These are phyloP conservation scores for Rubia yunnanensis DNA, from an alignment of 257 asterid genomes.

Conservation along the genomic window DNA sequence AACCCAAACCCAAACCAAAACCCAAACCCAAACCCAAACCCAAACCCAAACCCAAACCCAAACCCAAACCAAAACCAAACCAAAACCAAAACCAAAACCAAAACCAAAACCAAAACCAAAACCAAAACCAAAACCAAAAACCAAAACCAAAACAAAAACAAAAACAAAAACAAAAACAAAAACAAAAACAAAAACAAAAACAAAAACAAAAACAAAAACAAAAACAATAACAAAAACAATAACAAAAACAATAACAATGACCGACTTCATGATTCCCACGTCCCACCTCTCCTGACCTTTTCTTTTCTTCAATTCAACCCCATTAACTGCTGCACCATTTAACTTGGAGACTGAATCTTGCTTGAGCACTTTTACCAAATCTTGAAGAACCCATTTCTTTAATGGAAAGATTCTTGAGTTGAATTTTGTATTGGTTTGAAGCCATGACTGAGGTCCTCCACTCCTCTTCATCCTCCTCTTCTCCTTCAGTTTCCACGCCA, in stretches of 20 bases:
- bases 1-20: too few species aligned
- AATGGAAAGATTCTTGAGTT: conserved; percentile 10
- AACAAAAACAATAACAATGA: background rate
- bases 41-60: too few species aligned
- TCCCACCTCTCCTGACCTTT: conserved; percentile 29
- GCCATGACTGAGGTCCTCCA: conserved; percentile 94
- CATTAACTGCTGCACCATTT: background rate
- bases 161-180: too few species aligned
- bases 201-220: too few species aligned
- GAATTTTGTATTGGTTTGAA: background rate
- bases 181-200: too few species aligned
- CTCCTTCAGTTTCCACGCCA: conserved; percentile 73
- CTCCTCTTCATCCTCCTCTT: conserved; percentile 73
- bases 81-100: too few species aligned
- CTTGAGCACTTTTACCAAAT: conserved; percentile 5
- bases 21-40: too few species aligned
- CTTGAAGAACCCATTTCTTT: conserved; percentile 14
- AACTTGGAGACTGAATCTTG: conserved; percentile 12
- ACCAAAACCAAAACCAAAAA: too few species aligned
- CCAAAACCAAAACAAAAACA: too few species aligned
- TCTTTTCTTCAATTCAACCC: conserved; percentile 45
- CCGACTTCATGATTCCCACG: conserved; percentile 70
- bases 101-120: too few species aligned
- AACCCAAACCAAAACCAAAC: too few species aligned
- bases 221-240: too few species aligned